Evolutionary conservation across 305 asterid genomes (phyloP).

Genomic region (Fraxinus angustifolia): DNA sequence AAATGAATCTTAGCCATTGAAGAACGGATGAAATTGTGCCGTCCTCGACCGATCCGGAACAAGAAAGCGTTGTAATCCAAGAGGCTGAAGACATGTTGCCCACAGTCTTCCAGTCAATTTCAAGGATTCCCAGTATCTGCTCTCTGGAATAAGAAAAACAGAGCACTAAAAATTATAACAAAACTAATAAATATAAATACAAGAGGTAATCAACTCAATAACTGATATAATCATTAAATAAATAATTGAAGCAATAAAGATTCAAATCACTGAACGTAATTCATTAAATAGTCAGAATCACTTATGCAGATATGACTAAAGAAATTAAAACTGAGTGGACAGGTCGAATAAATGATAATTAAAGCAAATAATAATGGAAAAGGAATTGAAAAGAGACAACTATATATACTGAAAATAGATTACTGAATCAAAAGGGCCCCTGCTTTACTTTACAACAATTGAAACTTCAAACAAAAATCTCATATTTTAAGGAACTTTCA

Average conservation of each 20-base stretch:
- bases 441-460: background rate
- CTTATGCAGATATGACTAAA: background rate
- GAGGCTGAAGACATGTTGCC: conserved; percentile 38
- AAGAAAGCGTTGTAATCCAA: conserved; percentile 67
- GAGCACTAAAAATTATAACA: background rate
- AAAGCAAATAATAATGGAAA: background rate
- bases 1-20: conserved; percentile 57
- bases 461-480: conserved; percentile 1
- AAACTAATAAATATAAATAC: background rate
- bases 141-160: conserved; percentile 9
- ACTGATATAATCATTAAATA: background rate
- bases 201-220: background rate
- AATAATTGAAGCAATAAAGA: background rate
- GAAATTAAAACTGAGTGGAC: background rate
- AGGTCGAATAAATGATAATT: background rate
- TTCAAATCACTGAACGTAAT: background rate
- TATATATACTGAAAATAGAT: background rate
- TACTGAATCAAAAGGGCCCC: background rate
- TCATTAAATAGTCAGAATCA: background rate
- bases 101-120: background rate
- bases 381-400: background rate
- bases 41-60: conserved; percentile 39
- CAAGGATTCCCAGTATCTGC: conserved; percentile 22
- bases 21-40: conserved; percentile 24
- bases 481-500: background rate